Base-by-base conservation (phyloP, 768 basidiomycete species). In the Tricholoma sp. region DNA sequence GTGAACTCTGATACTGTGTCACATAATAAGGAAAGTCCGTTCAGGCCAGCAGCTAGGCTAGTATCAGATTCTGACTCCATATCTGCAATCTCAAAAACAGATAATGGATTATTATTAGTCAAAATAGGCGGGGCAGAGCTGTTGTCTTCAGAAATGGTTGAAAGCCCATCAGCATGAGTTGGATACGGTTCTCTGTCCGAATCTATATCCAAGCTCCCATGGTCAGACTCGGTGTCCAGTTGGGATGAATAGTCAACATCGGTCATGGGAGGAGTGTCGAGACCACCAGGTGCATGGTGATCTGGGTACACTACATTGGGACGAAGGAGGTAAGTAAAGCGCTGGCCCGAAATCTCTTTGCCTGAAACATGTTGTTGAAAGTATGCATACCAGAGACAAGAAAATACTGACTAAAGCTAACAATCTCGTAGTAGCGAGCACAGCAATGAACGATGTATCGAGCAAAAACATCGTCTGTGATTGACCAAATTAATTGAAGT, bases 391-490 rank as follows among this genome's bases (percentile, higher is more conserved):
- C n/a, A 52, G 39, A 39, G 47, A 19, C 39, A 52, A 37, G 16
- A 11, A 35, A 27, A 37, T 16, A 76, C 88, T 63, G 69, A 89
- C 89, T 92, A 76, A 85, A 93, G 72, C 87, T 88, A 64, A 92
- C 85, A 58, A 93, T 69, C 57, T 84, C 83, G 68, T 91, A 83
- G 70, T 86, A 92, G 35, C 90, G 77, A 41, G 89, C 89, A 57
- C 88, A 85, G 61, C 90, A 92, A 61, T 94, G 91, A 5, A 92
- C 83, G 47, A 92, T 81, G 63, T 89, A 92, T 31, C 91, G 79
- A 27, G 86, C 83, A 72, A 91, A 92, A 0, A 83, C 76, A 64
- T 90, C 87, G 56, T 86, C 80, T 5, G 74, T 64, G 58, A 87
- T 83, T n/a, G 74, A 77, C 91, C 91, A 93, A 4, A 91, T 77